Percentiles rank a stretch among this genome's conserved stretches.
Conservation (phyloP, 163 green algal species). For the Picocystis sp. region DNA sequence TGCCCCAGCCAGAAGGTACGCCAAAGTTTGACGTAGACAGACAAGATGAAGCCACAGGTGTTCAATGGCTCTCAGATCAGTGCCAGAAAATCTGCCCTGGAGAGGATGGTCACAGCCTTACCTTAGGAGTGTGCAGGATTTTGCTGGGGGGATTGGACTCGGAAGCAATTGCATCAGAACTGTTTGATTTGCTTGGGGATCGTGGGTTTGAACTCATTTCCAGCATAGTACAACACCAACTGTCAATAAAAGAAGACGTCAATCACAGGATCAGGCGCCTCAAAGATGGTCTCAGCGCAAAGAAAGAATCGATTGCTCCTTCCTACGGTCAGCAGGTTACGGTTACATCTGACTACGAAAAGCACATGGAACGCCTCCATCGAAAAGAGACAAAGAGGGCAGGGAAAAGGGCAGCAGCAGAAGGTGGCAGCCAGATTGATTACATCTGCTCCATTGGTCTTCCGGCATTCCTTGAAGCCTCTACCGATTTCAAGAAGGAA, state of each 20-base stretch:
- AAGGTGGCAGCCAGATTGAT: too few relatives aligned
- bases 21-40: too few relatives aligned
- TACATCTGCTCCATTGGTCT: too few relatives aligned
- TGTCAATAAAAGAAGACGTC: not conserved
- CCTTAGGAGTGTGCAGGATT: slow-evolving; percentile 16
- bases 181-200: slow-evolving; percentile 29
- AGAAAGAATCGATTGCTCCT: slow-evolving; percentile 19
- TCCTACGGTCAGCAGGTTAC: slow-evolving; percentile 31
- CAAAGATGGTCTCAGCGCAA: not conserved
- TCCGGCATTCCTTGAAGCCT: too few relatives aligned
- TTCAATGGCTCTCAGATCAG: too few relatives aligned
- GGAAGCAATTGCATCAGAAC: slow-evolving; percentile 16
- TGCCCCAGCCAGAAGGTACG: too few relatives aligned
- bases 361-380: too few relatives aligned
- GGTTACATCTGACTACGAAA: slow-evolving; percentile 3
- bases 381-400: too few relatives aligned
- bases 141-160: slow-evolving; percentile 18
- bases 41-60: too few relatives aligned
- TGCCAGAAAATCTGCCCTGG: too few relatives aligned
- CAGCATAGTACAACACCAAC: not conserved
- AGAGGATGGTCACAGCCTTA: not conserved
- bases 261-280: not conserved
- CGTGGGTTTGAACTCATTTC: slow-evolving; percentile 26
- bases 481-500: too few relatives aligned
- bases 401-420: too few relatives aligned